Evolutionary conservation across 345 rosid species (phyloP).

Genomic region (Schrenkiella parvula): DNA sequence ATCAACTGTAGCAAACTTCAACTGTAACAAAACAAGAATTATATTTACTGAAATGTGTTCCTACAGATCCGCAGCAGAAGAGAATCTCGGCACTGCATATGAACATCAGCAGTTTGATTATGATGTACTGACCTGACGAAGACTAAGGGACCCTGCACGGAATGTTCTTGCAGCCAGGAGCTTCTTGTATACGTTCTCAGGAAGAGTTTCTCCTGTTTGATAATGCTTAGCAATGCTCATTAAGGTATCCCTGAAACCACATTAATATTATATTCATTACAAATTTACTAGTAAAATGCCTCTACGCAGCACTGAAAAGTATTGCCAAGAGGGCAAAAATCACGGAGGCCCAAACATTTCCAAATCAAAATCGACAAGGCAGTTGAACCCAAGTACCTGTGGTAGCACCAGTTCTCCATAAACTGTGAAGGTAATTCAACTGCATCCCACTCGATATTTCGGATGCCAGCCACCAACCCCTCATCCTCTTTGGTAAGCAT

Average conservation of each 20-base stretch:
- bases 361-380: neutral
- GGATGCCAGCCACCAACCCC: constrained; percentile 87
- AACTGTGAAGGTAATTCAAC: constrained; percentile 96
- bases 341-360: neutral
- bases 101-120: constrained; percentile 1
- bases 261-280: neutral
- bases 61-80: neutral
- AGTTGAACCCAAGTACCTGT: constrained; percentile 47
- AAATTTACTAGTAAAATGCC: neutral
- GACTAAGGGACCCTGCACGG: constrained; percentile 88
- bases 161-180: constrained; percentile 93
- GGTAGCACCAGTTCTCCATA: constrained; percentile 99
- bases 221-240: constrained; percentile 96
- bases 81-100: neutral
- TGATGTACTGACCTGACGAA: constrained; percentile 74
- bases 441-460: constrained; percentile 97
- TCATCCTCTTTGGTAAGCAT: constrained; percentile 95
- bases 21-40: constrained; percentile 38
- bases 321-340: neutral
- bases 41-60: neutral
- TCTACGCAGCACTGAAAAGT: neutral
- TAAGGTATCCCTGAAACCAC: constrained; percentile 66
- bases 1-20: constrained; percentile 73
- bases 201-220: constrained; percentile 81
- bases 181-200: constrained; percentile 75